Conservation (phyloP, 495 filamentous ascomycete genomes). For the Trichoderma orchidacearum region DNA sequence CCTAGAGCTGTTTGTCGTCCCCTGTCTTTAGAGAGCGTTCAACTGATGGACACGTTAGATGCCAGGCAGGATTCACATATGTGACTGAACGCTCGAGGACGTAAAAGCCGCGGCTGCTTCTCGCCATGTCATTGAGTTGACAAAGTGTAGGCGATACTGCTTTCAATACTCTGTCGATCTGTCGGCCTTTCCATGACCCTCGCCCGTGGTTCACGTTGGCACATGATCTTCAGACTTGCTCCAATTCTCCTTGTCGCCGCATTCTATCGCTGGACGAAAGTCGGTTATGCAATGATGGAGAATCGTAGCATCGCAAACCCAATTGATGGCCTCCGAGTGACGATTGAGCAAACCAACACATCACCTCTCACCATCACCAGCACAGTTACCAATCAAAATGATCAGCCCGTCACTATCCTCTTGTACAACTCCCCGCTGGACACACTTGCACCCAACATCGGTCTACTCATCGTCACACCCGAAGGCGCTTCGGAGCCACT, state of each 20-base stretch:
- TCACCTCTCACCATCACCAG: slow-evolving; percentile 12
- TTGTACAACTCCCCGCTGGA: slow-evolving; percentile 37
- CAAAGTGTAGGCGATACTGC: not conserved
- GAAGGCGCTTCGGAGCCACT: slow-evolving; percentile 16
- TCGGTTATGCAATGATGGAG: slow-evolving; percentile 7
- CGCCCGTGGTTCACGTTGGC: not conserved
- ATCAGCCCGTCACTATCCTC: slow-evolving; percentile 30
- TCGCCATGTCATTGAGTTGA: too few relatives aligned
- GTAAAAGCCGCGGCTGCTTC: too few relatives aligned
- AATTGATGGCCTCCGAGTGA: slow-evolving; percentile 12
- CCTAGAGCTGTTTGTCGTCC: too few relatives aligned
- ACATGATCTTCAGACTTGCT: not conserved
- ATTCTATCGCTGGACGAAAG: slow-evolving; percentile 2
- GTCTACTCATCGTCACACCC: slow-evolving; percentile 29
- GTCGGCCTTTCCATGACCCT: not conserved
- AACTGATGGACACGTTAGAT: too few relatives aligned
- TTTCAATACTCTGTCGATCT: not conserved
- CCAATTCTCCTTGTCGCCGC: not conserved
- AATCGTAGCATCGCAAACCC: slow-evolving; percentile 2
- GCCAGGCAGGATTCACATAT: too few relatives aligned
- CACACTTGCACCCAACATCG: slow-evolving; percentile 26
- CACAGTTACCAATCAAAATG: slow-evolving; percentile 27
- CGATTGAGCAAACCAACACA: slow-evolving; percentile 12
- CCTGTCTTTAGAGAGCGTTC: too few relatives aligned
- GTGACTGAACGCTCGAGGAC: too few relatives aligned